Conservation (phyloP, 78 protist genomes). For the Trichosphaerium sp. region DNA sequence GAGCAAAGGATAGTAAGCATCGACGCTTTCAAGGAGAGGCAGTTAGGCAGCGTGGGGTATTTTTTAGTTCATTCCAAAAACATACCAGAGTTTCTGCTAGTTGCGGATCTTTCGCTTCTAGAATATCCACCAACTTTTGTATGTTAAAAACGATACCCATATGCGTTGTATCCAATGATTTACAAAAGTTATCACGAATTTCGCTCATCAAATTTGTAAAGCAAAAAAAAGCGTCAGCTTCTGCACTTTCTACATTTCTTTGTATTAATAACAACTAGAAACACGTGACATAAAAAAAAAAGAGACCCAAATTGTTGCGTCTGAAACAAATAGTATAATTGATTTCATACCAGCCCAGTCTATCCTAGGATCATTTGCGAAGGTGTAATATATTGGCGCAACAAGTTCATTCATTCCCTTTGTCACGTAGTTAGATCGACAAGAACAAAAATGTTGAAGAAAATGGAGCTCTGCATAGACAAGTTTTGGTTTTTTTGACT, state of each 20-base stretch:
- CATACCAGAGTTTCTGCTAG: slow-evolving; percentile 29
- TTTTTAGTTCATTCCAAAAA: not conserved
- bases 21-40: not conserved
- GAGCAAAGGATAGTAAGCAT: not conserved
- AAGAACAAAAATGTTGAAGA: too few species aligned
- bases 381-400: slow-evolving; percentile 59
- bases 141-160: slow-evolving; percentile 18
- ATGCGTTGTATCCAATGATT: slow-evolving; percentile 25
- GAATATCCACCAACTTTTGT: slow-evolving; percentile 7
- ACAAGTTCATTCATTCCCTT: slow-evolving; percentile 64
- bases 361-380: slow-evolving; percentile 27
- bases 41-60: too few species aligned
- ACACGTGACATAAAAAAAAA: not conserved
- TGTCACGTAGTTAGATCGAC: too few species aligned
- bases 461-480: not conserved
- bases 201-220: slow-evolving; percentile 62
- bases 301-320: not conserved
- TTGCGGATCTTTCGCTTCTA: slow-evolving; percentile 19
- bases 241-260: slow-evolving; percentile 16
- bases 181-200: slow-evolving; percentile 54
- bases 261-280: not conserved
- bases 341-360: not conserved
- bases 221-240: slow-evolving; percentile 77
- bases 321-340: too few species aligned
- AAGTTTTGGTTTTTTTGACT: not conserved